Conservation (phyloP, 1,284 basidiomycete species). For the Cutaneotrichosporon sp. region DNA sequence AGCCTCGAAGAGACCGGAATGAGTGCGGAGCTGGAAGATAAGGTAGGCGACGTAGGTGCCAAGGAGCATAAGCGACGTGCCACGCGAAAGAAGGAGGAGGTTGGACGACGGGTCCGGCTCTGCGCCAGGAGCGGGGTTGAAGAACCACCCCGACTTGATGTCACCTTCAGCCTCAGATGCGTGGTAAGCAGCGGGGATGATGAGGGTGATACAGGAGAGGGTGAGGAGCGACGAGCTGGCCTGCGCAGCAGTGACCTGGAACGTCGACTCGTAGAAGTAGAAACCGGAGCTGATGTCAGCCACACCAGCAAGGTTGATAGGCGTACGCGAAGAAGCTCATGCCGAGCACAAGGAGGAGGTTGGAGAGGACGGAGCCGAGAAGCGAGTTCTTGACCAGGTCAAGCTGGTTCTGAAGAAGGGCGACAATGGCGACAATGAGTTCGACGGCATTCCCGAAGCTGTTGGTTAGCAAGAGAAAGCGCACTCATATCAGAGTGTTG, state of each 20-base stretch:
- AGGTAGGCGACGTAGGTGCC: slow-evolving; percentile 78
- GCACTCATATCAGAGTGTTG: not conserved
- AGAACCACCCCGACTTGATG: slow-evolving; percentile 23
- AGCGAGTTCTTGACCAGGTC: slow-evolving; percentile 81
- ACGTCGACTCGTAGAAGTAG: slow-evolving; percentile 66
- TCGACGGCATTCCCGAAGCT: slow-evolving; percentile 57
- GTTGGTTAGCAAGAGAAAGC: not conserved
- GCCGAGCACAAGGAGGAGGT: slow-evolving; percentile 80
- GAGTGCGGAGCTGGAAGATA: slow-evolving; percentile 59
- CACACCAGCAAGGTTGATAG: slow-evolving; percentile 39
- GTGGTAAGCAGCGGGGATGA: slow-evolving; percentile 80
- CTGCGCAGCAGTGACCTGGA: slow-evolving; percentile 80
- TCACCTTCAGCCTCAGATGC: slow-evolving; percentile 37
- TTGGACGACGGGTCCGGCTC: slow-evolving; percentile 55
- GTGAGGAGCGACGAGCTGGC: slow-evolving; percentile 78
- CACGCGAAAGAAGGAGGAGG: slow-evolving; percentile 74
- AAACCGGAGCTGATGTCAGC: slow-evolving; percentile 56
- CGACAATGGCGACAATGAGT: slow-evolving; percentile 83
- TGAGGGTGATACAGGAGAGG: slow-evolving; percentile 80
- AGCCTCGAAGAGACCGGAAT: slow-evolving; percentile 58
- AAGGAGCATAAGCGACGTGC: slow-evolving; percentile 78
- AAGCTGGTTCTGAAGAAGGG: slow-evolving; percentile 75
- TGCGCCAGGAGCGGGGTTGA: not conserved
- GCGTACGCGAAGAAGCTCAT: slow-evolving; percentile 77
- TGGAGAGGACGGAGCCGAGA: slow-evolving; percentile 68